These are phyloP conservation scores for Fraxinus greggii DNA, from an alignment of 305 asterid species.

Conservation along the genomic window DNA sequence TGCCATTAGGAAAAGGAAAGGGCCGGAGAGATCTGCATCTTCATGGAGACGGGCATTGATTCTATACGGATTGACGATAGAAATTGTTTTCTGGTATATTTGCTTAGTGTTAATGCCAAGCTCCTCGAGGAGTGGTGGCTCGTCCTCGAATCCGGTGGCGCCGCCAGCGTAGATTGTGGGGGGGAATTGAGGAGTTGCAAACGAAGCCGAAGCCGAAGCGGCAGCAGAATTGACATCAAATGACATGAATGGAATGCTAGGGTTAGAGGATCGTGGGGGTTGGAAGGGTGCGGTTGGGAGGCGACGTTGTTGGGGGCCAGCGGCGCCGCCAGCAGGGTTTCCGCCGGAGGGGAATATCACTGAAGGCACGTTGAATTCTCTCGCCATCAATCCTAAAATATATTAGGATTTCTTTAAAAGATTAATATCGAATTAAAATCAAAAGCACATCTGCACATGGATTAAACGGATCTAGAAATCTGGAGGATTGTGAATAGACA, in stretches of 20 bases:
- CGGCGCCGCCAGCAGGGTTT: conserved; percentile 32
- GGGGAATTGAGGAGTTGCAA: conserved; percentile 47
- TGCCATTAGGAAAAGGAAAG: conserved; percentile 64
- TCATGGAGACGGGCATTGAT: conserved; percentile 73
- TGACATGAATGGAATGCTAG: conserved; percentile 77
- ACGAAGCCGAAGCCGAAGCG: conserved; percentile 67
- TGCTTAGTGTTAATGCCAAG: conserved; percentile 74
- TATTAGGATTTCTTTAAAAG: conserved; percentile 6
- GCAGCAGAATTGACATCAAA: conserved; percentile 70
- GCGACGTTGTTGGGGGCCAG: conserved; percentile 68
- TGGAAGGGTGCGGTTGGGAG: conserved; percentile 75
- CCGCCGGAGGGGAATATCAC: conserved; percentile 61
- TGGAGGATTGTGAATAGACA: background rate
- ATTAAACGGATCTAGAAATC: background rate
- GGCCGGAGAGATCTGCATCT: conserved; percentile 69
- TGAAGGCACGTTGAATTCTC: conserved; percentile 52
- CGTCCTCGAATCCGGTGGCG: conserved; percentile 50
- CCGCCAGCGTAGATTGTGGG: conserved; percentile 28
- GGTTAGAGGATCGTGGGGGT: conserved; percentile 57
- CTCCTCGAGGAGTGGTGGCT: conserved; percentile 68
- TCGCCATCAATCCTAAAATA: conserved; percentile 54
- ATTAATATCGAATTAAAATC: background rate
- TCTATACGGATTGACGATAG: conserved; percentile 51
- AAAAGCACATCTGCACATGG: background rate
- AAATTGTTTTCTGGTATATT: conserved; percentile 54